Conservation (phyloP, 345 rosid genomes). For the Angophora floribunda region DNA sequence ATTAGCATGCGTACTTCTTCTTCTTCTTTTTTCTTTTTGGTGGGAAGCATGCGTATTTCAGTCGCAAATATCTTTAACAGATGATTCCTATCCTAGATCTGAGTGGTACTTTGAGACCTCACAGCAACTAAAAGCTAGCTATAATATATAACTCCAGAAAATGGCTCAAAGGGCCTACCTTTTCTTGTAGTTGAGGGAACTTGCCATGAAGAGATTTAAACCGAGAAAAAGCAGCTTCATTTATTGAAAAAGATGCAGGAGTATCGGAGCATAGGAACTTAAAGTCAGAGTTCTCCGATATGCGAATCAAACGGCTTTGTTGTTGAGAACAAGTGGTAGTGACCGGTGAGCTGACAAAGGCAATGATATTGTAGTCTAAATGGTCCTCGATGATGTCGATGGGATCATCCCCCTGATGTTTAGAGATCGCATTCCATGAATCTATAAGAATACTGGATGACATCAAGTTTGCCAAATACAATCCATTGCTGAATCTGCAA, state of each 20-base stretch:
- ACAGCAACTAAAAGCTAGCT: neutral
- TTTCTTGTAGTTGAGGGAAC: neutral
- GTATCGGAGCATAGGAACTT: neutral
- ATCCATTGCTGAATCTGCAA: neutral
- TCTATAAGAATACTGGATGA: neutral
- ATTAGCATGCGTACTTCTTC: neutral
- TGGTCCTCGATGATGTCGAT: neutral
- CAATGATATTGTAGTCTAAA: neutral
- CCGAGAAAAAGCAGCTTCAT: neutral
- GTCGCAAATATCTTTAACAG: too few relatives aligned
- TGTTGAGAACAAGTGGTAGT: fast-evolving
- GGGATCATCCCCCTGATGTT: neutral
- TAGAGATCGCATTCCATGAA: neutral
- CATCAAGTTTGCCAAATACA: neutral
- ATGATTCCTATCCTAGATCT: neutral
- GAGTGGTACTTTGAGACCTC: neutral
- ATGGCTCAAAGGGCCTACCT: neutral
- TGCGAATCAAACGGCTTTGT: too few relatives aligned
- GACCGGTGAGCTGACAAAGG: neutral
- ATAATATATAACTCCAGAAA: neutral
- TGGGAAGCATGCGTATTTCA: too few relatives aligned
- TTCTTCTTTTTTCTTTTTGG: too few relatives aligned
- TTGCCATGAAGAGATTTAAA: too few relatives aligned
- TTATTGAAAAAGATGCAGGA: too few relatives aligned
- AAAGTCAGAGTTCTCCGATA: neutral